These are phyloP conservation scores for Spencermartinsiella europaea DNA, from an alignment of 805 yeast genomes.

Conservation along the genomic window DNA sequence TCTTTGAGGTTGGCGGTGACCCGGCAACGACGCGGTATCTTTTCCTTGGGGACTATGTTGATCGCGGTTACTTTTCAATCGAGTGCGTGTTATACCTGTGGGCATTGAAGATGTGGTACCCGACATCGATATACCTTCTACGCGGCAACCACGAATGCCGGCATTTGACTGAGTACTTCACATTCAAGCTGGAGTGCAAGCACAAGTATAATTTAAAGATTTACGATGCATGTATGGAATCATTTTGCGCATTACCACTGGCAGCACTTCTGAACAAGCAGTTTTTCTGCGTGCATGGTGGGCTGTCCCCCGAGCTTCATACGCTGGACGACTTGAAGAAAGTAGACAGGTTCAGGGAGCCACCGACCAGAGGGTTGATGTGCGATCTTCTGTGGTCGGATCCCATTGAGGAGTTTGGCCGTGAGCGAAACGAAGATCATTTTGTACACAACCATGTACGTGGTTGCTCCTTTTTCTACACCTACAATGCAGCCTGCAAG, in stretches of 20 bases:
- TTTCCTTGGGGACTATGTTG: conserved; percentile 92
- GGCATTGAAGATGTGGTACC: conserved; percentile 72
- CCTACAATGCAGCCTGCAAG: conserved; percentile 74
- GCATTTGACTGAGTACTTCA: conserved; percentile 89
- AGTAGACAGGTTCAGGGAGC: conserved; percentile 80
- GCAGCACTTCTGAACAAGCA: conserved; percentile 93
- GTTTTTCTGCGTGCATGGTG: conserved; percentile 95
- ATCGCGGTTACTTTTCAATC: conserved; percentile 84
- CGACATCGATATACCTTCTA: conserved; percentile 68
- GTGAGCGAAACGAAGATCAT: conserved; percentile 36
- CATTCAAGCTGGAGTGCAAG: conserved; percentile 84
- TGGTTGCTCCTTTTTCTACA: conserved; percentile 89
- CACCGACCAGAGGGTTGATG: conserved; percentile 90
- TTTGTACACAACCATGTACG: conserved; percentile 69
- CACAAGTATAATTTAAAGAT: conserved; percentile 67
- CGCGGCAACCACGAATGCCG: conserved; percentile 95
- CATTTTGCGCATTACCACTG: conserved; percentile 83
- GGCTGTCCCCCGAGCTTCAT: conserved; percentile 79
- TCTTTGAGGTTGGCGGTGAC: conserved; percentile 91
- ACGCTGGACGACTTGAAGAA: conserved; percentile 61
- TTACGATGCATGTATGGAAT: conserved; percentile 67
- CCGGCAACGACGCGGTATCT: conserved; percentile 72
- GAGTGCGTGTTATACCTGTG: conserved; percentile 67
- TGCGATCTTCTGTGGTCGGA: conserved; percentile 96
- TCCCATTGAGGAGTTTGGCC: conserved; percentile 86